A percentile compares a stretch with the other conserved stretches of the same genome.
Conservation (phyloP, 106 monocot species). For the Acanthochlamys bracteata region DNA sequence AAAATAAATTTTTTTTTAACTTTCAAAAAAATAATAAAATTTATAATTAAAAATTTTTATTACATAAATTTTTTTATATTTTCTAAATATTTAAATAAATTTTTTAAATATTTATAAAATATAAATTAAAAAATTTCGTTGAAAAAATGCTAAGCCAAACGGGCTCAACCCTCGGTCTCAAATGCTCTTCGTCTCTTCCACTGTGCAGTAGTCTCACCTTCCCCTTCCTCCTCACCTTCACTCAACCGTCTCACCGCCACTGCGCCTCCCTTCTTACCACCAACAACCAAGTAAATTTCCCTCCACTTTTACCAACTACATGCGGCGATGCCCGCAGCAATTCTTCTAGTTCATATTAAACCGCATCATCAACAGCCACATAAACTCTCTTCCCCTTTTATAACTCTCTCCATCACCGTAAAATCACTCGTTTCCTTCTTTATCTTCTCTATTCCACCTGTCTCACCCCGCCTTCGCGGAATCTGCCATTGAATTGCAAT, state of each 20-base stretch:
- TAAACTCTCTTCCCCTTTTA: conserved; percentile 42
- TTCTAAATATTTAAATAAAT: too few species aligned
- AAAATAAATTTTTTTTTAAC: too few species aligned
- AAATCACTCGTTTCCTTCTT: conserved; percentile 15
- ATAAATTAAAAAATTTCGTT: too few species aligned
- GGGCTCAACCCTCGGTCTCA: conserved; percentile 81
- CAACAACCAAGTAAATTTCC: conserved; percentile 79
- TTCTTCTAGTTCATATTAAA: conserved; percentile 77
- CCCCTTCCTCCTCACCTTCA: conserved; percentile 36
- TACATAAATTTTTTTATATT: too few species aligned
- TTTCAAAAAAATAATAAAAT: too few species aligned
- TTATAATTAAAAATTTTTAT: too few species aligned
- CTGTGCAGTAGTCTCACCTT: conserved; percentile 10
- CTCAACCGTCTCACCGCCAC: conserved; percentile 65
- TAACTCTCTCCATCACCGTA: conserved; percentile 11
- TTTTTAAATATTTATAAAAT: too few species aligned
- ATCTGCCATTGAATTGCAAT: conserved; percentile 69
- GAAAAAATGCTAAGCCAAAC: too few species aligned
- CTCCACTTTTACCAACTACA: conserved; percentile 85
- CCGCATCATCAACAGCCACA: conserved; percentile 73
- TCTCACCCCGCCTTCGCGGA: conserved; percentile 23
- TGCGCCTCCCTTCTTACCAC: conserved; percentile 16
- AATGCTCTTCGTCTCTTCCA: conserved; percentile 59
- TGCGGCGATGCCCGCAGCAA: conserved; percentile 89
- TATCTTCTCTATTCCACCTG: conserved; percentile 3